Percentiles rank a stretch among this genome's conserved stretches.
phyloP scores from a whole-genome alignment of 257 asterid genomes.

The Penstemon davidsonii region DNA sequence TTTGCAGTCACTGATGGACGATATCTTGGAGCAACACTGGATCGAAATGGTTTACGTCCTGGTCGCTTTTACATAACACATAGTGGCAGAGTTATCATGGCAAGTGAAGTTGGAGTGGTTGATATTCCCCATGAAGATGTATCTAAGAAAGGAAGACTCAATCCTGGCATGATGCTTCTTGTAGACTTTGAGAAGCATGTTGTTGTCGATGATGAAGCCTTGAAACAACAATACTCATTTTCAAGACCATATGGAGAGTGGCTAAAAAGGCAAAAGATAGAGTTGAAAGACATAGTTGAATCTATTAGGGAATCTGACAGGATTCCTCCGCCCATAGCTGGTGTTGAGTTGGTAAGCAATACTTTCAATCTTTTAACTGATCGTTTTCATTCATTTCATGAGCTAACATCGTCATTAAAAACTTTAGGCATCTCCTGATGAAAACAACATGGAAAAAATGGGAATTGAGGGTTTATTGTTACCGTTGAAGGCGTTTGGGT shows the following conservation, averaged over 20 bases:
- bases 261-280: slow-evolving; percentile 81
- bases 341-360: slow-evolving; percentile 72
- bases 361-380: slow-evolving; percentile 16
- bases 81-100: slow-evolving; percentile 98
- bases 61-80: slow-evolving; percentile 96
- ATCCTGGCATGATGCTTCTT: slow-evolving; percentile 99
- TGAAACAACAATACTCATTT: slow-evolving; percentile 93
- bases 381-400: slow-evolving; percentile 18
- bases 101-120: slow-evolving; percentile 99
- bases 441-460: slow-evolving; percentile 81
- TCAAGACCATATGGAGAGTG: slow-evolving; percentile 94
- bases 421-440: slow-evolving; percentile 67
- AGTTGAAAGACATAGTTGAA: slow-evolving; percentile 81
- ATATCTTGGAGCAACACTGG: slow-evolving; percentile 98
- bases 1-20: slow-evolving; percentile 98
- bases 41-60: slow-evolving; percentile 96
- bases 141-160: slow-evolving; percentile 91
- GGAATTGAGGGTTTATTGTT: slow-evolving; percentile 87
- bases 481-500: slow-evolving; percentile 96
- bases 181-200: slow-evolving; percentile 97
- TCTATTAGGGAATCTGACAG: slow-evolving; percentile 72
- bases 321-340: slow-evolving; percentile 72
- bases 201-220: slow-evolving; percentile 96
- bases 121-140: slow-evolving; percentile 98
- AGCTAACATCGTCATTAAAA: slow-evolving; percentile 20